Conservation (phyloP, 1,284 basidiomycete species). For the Microbotryum silenes-acaulis region DNA sequence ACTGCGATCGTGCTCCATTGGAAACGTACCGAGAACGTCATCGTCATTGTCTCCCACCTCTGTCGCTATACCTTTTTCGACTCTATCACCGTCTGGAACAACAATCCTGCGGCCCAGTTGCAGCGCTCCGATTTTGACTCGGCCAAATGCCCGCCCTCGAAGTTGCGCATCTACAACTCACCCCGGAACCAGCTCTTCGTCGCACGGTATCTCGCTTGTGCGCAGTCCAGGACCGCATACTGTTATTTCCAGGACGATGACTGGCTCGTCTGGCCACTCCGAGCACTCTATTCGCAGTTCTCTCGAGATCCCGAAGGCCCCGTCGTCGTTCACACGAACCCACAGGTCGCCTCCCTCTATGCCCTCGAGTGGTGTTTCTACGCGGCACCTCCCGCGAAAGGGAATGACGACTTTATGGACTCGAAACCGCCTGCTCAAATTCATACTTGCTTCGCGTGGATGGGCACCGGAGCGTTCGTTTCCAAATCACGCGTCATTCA, state of each 20-base stretch:
- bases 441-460: slow-evolving; percentile 38
- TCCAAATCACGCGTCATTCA: slow-evolving; percentile 23
- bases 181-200: slow-evolving; percentile 35
- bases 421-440: slow-evolving; percentile 1
- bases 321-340: slow-evolving; percentile 24
- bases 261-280: slow-evolving; percentile 33
- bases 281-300: slow-evolving; percentile 34
- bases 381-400: background rate
- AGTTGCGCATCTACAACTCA: slow-evolving; percentile 33
- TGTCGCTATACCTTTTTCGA: slow-evolving; percentile 31
- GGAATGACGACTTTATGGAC: background rate
- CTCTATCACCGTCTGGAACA: slow-evolving; percentile 32
- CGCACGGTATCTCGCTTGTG: slow-evolving; percentile 36
- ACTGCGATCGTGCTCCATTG: slow-evolving; percentile 35
- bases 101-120: slow-evolving; percentile 30
- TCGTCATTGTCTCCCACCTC: slow-evolving; percentile 29
- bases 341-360: slow-evolving; percentile 26
- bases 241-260: slow-evolving; percentile 40
- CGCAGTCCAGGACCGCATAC: slow-evolving; percentile 26
- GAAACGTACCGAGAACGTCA: slow-evolving; percentile 33
- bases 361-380: slow-evolving; percentile 37
- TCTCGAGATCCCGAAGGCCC: slow-evolving; percentile 30
- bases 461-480: slow-evolving; percentile 36
- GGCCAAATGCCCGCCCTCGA: slow-evolving; percentile 26
- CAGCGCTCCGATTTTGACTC: slow-evolving; percentile 11